Evolutionary conservation across 495 filamentous ascomycete genomes (phyloP), one percentile per base, ranked within the genome.

Genomic region (Aspergillus cristatus): DNA sequence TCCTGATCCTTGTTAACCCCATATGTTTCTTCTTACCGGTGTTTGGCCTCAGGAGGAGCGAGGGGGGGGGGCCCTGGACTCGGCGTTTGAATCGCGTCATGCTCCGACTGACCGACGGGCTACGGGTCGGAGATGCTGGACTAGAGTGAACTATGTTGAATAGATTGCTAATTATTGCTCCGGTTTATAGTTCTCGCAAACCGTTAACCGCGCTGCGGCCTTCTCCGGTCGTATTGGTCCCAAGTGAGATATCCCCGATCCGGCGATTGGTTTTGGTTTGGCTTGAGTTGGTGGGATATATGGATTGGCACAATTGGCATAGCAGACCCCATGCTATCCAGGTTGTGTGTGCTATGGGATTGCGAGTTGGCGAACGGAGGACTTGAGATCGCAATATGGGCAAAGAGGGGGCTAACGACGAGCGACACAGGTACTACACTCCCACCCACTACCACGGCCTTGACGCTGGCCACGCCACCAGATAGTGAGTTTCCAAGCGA

Each of bases 371-470:
- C n/a, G n/a, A n/a, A n/a, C n/a, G n/a, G n/a, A n/a, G n/a, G n/a
- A n/a, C n/a, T n/a, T n/a, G n/a, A n/a, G n/a, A n/a, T n/a, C n/a
- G n/a, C n/a, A n/a, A n/a, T n/a, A n/a, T n/a, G n/a, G n/a, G n/a
- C n/a, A n/a, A n/a, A n/a, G n/a, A 24, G 4, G 20, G 8, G 20
- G 8, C 20, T 24, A 24, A 24, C 20, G 8, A 24, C 20, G 4
- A 4, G 8, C 20, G 4, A 8, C 43, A 7, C 51, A 82, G 78
- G 55, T 78, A 78, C 60, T 58, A 58, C 40, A 59, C 61, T 26
- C 51, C 57, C 24, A 56, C 54, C 40, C 63, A 75, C 51, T 54
- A 69, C 49, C 62, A 63, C 20, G 78, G 78, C 47, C 55, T 72
- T 48, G 75, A 61, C 40, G 34, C 64, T n/a, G 39, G 53, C 35